Conservation (phyloP, 306 rosid species). For the Dalbergia cochinchinensis region DNA sequence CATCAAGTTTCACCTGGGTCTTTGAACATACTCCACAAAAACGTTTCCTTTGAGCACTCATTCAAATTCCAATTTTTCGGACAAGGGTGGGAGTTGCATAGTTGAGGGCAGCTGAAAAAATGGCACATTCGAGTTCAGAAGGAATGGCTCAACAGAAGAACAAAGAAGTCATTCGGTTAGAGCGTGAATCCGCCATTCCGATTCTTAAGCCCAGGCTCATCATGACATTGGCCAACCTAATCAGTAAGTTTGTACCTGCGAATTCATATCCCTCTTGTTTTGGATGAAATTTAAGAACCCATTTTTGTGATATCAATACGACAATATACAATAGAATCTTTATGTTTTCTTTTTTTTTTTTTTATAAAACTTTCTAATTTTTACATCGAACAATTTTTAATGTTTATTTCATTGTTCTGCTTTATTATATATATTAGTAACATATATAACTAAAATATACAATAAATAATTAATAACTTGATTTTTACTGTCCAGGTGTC, state of each 20-base stretch:
- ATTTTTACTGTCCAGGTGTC: too few relatives aligned
- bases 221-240: constrained; percentile 80
- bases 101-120: neutral
- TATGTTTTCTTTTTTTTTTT: too few relatives aligned
- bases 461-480: too few relatives aligned
- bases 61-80: constrained; percentile 19
- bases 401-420: too few relatives aligned
- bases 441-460: too few relatives aligned
- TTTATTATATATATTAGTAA: too few relatives aligned
- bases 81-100: neutral
- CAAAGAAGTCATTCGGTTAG: constrained; percentile 74
- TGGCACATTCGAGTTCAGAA: constrained; percentile 25
- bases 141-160: constrained; percentile 40
- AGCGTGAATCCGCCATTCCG: constrained; percentile 87
- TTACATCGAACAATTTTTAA: too few relatives aligned
- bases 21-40: neutral
- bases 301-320: too few relatives aligned
- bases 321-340: too few relatives aligned
- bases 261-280: too few relatives aligned
- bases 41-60: neutral
- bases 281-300: too few relatives aligned
- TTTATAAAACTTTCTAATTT: too few relatives aligned
- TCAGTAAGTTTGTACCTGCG: constrained; percentile 54
- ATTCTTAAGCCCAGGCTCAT: constrained; percentile 79
- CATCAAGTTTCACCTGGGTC: neutral